Base-by-base conservation (phyloP, 495 filamentous ascomycete genomes). In the Tirmania nivea region DNA sequence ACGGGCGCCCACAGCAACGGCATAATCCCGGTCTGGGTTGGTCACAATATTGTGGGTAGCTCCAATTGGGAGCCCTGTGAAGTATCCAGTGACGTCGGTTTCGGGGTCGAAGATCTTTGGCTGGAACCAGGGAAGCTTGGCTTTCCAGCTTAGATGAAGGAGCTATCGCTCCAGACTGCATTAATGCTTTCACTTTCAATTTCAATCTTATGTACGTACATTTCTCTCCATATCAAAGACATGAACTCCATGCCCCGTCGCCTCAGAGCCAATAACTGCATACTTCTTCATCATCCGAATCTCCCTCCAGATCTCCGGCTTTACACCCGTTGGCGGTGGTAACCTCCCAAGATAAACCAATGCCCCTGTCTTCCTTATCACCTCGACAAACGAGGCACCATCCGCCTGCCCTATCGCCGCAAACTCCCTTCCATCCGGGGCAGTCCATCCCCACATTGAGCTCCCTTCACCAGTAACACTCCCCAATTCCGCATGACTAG, bases 351-450 rank as follows among this genome's bases (percentile, higher is more conserved):
- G 68, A 55, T 78, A 78, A 42, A 67, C 57, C 11, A 79, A 60
- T 50, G 71, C 69, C n/a, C 76, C 76, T 39, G 65, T 62, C 14
- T 62, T 31, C 52, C 60, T 69, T 4, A 5, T 4, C 57, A 77
- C 68, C 60, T 78, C 75, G 17, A 71, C 70, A 55, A 79, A 78
- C 0, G 76, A 70, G 1, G 76, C 62, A 14, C 75, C 76, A 52
- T 78, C 76, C 31, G 67, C 66, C 56, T 79, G 76, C 1, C 69
- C 75, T 42, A 79, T 69, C 35, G 71, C 75, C 25, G 74, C 67
- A 60, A 79, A 73, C 54, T 79, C 76, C 11, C 75, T 71, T n/a
- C 74, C 76, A n/a, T 69, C 65, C 0, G 60, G 57, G 8, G 70
- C 74, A 1, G 76, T 78, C 76, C 76, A 78, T 1, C 75, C 76